These are phyloP conservation scores for Tympanopsis confertula DNA, from an alignment of 2,329 filamentous ascomycete genomes.

Conservation along the genomic window DNA sequence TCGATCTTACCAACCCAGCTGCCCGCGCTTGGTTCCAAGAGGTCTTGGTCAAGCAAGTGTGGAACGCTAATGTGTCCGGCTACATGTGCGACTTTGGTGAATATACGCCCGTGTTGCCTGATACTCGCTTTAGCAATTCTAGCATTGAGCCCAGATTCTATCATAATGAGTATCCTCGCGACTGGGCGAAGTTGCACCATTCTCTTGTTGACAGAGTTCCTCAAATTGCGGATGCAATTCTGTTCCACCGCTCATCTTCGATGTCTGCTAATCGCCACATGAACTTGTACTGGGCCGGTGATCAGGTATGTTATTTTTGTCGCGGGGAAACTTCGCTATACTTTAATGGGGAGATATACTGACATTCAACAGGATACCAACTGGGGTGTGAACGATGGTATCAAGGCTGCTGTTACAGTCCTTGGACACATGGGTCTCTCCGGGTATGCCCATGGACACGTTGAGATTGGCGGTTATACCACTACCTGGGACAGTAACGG, in stretches of 20 bases:
- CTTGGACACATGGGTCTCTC: conserved; percentile 21
- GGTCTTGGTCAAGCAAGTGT: conserved; percentile 17
- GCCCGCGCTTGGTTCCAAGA: conserved; percentile 18
- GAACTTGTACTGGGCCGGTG: conserved; percentile 24
- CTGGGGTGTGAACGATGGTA: conserved; percentile 19
- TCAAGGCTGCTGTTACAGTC: conserved; percentile 18
- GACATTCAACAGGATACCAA: too few species aligned
- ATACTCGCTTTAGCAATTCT: conserved; percentile 13
- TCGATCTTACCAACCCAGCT: conserved; percentile 20
- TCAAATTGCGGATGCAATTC: conserved; percentile 14
- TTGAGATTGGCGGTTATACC: conserved; percentile 22
- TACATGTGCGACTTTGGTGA: conserved; percentile 23
- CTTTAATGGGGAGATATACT: too few species aligned
- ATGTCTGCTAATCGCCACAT: conserved; percentile 17
- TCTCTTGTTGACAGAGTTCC: conserved; percentile 13
- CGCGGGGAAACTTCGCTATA: too few species aligned
- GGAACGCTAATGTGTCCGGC: conserved; percentile 19
- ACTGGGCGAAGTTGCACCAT: conserved; percentile 19
- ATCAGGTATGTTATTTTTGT: too few species aligned
- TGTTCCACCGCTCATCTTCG: conserved; percentile 20
- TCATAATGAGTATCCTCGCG: conserved; percentile 19
- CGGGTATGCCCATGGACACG: conserved; percentile 19
- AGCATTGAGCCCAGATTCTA: conserved; percentile 15
- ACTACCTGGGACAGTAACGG: conserved; percentile 13
- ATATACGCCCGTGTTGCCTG: conserved; percentile 16